Conservation (phyloP, 2,329 filamentous ascomycete genomes). For the Penicillium sp. region DNA sequence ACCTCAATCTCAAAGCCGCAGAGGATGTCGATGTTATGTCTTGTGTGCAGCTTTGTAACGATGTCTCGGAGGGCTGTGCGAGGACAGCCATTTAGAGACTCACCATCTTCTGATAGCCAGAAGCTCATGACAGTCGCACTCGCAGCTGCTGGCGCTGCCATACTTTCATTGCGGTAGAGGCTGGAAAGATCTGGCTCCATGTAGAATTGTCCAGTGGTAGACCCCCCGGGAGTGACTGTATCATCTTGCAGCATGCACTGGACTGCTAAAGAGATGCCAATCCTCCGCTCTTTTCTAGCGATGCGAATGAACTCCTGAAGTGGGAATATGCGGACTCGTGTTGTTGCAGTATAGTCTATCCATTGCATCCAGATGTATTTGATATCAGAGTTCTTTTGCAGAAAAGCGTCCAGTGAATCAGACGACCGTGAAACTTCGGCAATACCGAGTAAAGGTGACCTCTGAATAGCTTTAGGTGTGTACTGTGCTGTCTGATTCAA, state of each 20-base stretch:
- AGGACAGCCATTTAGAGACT: slow-evolving; percentile 63
- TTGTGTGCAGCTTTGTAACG: slow-evolving; percentile 55
- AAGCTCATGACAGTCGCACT: slow-evolving; percentile 70
- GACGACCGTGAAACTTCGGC: slow-evolving; percentile 18
- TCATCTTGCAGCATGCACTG: slow-evolving; percentile 73
- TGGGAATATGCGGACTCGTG: slow-evolving; percentile 70
- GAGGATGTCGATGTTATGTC: slow-evolving; percentile 61
- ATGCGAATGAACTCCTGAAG: slow-evolving; percentile 59
- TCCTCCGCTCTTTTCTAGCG: slow-evolving; percentile 51
- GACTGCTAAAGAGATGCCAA: slow-evolving; percentile 67
- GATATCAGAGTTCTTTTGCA: slow-evolving; percentile 54
- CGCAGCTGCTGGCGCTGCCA: slow-evolving; percentile 45
- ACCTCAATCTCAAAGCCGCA: slow-evolving; percentile 85
- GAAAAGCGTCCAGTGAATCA: slow-evolving; percentile 51
- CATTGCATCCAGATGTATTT: slow-evolving; percentile 76
- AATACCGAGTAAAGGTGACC: neutral
- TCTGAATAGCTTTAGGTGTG: slow-evolving; percentile 12
- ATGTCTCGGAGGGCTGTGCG: slow-evolving; percentile 63
- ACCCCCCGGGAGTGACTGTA: slow-evolving; percentile 53
- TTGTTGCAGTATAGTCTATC: slow-evolving; percentile 74
- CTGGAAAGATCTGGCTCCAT: slow-evolving; percentile 68
- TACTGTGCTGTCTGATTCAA: slow-evolving; percentile 52
- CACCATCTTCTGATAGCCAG: slow-evolving; percentile 63
- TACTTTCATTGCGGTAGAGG: slow-evolving; percentile 61
- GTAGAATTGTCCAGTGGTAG: slow-evolving; percentile 66